Evolutionary conservation across 2,329 filamentous ascomycete species (phyloP), one percentile per base, ranked within the genome.

Genomic region (Exophiala mesophila): DNA sequence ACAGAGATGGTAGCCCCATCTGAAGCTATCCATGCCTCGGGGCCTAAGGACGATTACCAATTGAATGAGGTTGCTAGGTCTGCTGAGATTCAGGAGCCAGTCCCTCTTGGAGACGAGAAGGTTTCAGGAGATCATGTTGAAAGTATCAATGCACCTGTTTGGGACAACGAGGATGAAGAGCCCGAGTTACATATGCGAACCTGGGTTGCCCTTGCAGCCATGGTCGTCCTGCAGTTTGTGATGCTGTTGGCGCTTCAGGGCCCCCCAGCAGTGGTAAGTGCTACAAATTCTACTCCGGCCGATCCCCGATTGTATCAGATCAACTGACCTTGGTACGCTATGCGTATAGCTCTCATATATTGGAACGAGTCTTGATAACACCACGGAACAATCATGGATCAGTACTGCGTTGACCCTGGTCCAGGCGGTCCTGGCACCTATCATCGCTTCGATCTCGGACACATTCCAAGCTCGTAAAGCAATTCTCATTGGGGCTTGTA

Each of bases 401-500:
- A 39, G 47, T 17, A 53, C 47, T 23, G 45, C 47, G 6, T 23
- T 53, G 15, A 45, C 50, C 17, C 47, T 53, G 16, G 50, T 53
- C 3, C 50, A 53, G 36, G 50, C 47, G 9, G 50, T 53, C 8
- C 34, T 53, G 5, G 39, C 44, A 2, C 50, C 50, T 2, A 26
- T 53, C 32, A 53, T 53, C n/a, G 42, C 50, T 7, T 26, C 41
- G 5, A 26, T 41, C 13, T 53, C 50, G 10, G 50, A 53, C 23
- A 53, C 50, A 16, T 53, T 53, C 24, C 50, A 53, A 41, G 50
- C 50, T 5, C 36, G 50, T 19, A 53, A 53, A 28, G 41, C 24
- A 16, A 44, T 53, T n/a, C 42, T 53, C 10, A 41, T 53, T 19
- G 50, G 43, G 10, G 37, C 47, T 3, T 52, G 15, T 5, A 28